Conservation (phyloP, 1,284 basidiomycete genomes). For the Gomphus sp. region DNA sequence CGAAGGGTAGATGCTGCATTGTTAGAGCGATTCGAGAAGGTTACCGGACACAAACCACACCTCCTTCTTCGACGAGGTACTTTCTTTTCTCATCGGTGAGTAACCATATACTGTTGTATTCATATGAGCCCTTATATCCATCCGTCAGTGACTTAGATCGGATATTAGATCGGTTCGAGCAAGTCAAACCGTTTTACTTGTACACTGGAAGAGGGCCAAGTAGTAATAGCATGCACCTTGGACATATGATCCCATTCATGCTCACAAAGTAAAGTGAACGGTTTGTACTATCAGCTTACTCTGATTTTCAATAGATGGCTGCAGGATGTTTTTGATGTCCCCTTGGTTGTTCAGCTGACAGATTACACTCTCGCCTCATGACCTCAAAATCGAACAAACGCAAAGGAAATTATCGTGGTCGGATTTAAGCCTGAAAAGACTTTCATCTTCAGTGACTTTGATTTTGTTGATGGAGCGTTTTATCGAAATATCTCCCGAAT, state of each 20-base stretch:
- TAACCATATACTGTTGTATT: constrained; percentile 8
- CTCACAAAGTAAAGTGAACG: constrained; percentile 78
- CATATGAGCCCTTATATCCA: constrained; percentile 6
- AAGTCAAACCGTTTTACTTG: constrained; percentile 95
- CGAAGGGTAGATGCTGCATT: constrained; percentile 70
- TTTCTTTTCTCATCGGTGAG: constrained; percentile 96
- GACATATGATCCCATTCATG: constrained; percentile 95
- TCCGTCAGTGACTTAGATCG: constrained; percentile 76
- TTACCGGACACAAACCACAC: constrained; percentile 91
- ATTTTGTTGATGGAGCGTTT: constrained; percentile 86
- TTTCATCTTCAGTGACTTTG: constrained; percentile 94
- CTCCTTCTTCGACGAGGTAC: constrained; percentile 84
- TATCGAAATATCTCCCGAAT: constrained; percentile 94
- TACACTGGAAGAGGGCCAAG: constrained; percentile 98
- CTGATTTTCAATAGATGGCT: constrained; percentile 60
- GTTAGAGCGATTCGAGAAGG: constrained; percentile 81
- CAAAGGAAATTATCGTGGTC: constrained; percentile 93
- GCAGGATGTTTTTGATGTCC: constrained; percentile 93
- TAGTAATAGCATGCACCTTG: constrained; percentile 96
- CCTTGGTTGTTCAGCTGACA: constrained; percentile 91
- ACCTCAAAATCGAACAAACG: constrained; percentile 88
- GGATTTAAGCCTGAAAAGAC: constrained; percentile 92
- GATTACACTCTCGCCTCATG: constrained; percentile 33
- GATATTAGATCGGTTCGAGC: constrained; percentile 93
- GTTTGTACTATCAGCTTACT: neutral